Evolutionary conservation across 768 basidiomycete species (phyloP).

Genomic region (Naganishia antarctica): DNA sequence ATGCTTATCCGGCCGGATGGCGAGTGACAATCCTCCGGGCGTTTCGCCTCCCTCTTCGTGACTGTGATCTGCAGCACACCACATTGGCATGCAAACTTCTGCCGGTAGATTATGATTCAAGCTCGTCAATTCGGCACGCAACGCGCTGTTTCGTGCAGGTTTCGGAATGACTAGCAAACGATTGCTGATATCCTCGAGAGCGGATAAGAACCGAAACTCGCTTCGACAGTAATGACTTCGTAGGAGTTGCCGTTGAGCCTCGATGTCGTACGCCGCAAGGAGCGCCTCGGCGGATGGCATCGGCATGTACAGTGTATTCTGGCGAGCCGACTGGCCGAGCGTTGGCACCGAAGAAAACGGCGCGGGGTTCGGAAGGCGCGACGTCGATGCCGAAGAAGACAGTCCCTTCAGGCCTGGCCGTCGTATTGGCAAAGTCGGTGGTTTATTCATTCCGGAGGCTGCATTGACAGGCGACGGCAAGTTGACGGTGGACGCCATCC

Average conservation of each 20-base stretch:
- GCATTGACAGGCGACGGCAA: neutral
- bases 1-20: constrained; percentile 52
- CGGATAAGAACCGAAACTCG: constrained; percentile 81
- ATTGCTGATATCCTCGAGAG: constrained; percentile 87
- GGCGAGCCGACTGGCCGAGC: neutral
- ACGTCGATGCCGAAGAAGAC: constrained; percentile 20
- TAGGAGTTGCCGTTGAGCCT: constrained; percentile 67
- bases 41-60: constrained; percentile 50
- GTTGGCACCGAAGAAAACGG: constrained; percentile 17
- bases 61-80: constrained; percentile 51
- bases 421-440: neutral
- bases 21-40: constrained; percentile 54
- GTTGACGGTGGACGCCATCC: constrained; percentile 8
- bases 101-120: constrained; percentile 94
- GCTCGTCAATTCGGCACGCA: constrained; percentile 89
- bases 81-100: constrained; percentile 63
- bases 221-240: constrained; percentile 85
- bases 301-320: constrained; percentile 18
- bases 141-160: constrained; percentile 89
- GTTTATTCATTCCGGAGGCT: neutral
- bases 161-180: constrained; percentile 84
- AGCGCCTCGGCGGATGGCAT: constrained; percentile 51
- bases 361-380: constrained; percentile 6
- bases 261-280: constrained; percentile 63
- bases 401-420: neutral